Evolutionary conservation across 768 basidiomycete species (phyloP), one percentile per base, ranked within the genome.

Genomic region (Amanita subjunquillea): DNA sequence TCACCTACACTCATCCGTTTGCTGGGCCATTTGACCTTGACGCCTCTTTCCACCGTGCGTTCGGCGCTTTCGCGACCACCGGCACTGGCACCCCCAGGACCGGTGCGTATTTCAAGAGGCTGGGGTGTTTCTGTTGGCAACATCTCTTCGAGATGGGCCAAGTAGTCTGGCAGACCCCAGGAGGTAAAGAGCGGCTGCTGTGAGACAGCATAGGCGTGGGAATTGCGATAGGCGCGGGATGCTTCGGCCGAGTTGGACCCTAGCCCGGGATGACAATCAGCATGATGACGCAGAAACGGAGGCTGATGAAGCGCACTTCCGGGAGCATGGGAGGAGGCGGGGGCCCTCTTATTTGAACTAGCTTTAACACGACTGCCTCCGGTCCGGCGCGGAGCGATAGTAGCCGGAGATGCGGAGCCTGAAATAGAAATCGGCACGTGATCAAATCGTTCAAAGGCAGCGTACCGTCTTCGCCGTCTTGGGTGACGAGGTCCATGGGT

Each of bases 1-100:
- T 97, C 95, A 17, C 84, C 87, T n/a, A 95, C 85, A 59, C 93
- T 96, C 80, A 85, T 93, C 48, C 95, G 78, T 69, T 94, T 93
- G 58, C 82, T 82, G 1, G 94, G 95, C 86, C 91, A 98, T 60
- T 90, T 87, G 53, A 96, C 85, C 65, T 90, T 86, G 12, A 90
- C 87, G 7, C 87, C 87, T 44, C 88, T 73, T 62, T 91, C 85
- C 63, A 77, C 73, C 7, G 76, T 80, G 58, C 74, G 72, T 51
- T 85, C 83, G n/a, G 73, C 59, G 50, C 78, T 77, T 48, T 79
- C 82, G 37, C 76, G 73, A 38, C 76, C 68, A 1, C 65, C 60
- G 43, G 68, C 69, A 7, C 57, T 54, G 15, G 57, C 52, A 27
- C 58, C 57, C 8, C 57, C 53, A 23, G 71, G 56, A 12, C 72